Percentiles rank a stretch among this genome's conserved stretches.
Conservation (phyloP, 2,329 filamentous ascomycete species). For the Apiospora koreana region DNA sequence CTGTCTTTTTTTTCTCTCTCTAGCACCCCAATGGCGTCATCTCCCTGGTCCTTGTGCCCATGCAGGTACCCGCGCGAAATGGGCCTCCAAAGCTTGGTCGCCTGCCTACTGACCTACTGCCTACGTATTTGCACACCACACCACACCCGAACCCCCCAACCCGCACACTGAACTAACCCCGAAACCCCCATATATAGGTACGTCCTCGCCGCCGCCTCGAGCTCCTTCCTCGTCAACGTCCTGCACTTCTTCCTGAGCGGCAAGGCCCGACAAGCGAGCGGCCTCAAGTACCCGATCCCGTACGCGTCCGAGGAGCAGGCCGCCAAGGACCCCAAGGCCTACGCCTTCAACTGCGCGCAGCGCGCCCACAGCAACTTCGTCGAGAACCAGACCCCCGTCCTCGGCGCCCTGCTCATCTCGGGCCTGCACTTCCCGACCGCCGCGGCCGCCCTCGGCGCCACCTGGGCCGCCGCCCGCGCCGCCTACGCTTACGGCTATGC, state of each 20-base stretch:
- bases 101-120: no score
- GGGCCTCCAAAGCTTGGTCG: not conserved
- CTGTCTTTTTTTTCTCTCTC: not conserved
- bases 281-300: conserved; percentile 56
- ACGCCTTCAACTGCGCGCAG: conserved; percentile 63
- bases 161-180: not conserved
- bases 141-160: not conserved
- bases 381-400: conserved; percentile 58
- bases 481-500: conserved; percentile 60
- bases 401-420: conserved; percentile 55
- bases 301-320: conserved; percentile 59
- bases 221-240: conserved; percentile 59
- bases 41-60: not conserved
- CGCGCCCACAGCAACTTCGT: conserved; percentile 64
- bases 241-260: conserved; percentile 51
- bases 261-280: conserved; percentile 51
- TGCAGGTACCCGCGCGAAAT: conserved; percentile 12
- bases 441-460: conserved; percentile 49
- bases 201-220: conserved; percentile 58
- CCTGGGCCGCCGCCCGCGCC: conserved; percentile 54
- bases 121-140: no score
- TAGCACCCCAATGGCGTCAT: conserved; percentile 5
- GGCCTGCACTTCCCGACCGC: conserved; percentile 56
- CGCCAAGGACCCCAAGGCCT: conserved; percentile 54
- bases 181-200: conserved; percentile 46